Conservation (phyloP, 257 asterid species). For the Capsicum rhomboideum region DNA sequence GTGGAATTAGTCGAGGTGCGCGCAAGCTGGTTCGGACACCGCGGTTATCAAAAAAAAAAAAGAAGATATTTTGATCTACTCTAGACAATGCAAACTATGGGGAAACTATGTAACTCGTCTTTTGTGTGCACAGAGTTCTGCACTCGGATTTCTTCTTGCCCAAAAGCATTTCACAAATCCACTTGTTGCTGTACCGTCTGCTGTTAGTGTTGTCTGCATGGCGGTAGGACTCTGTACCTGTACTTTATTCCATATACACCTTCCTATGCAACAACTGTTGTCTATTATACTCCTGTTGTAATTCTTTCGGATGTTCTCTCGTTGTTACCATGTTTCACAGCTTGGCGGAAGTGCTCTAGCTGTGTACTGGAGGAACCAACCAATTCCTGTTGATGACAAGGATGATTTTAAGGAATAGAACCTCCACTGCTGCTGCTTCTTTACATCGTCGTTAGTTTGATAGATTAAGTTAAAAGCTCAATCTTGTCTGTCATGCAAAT, state of each 20-base stretch:
- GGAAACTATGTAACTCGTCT: not conserved
- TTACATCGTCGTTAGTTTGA: not conserved
- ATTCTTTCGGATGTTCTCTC: not conserved
- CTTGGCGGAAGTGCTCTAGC: conserved; percentile 97
- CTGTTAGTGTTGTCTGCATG: conserved; percentile 98
- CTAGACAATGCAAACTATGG: not conserved
- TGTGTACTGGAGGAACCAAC: conserved; percentile 88
- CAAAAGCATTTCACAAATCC: conserved; percentile 96
- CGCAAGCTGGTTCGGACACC: too few species aligned
- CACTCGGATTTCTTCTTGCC: conserved; percentile 86
- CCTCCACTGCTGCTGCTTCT: not conserved
- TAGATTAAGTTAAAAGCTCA: not conserved
- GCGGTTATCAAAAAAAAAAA: too few species aligned
- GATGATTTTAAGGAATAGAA: conserved; percentile 94
- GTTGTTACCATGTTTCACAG: conserved; percentile 21
- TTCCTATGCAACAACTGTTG: not conserved
- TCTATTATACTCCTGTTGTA: not conserved
- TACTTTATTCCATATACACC: not conserved
- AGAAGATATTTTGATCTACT: not conserved
- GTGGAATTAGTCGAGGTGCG: too few species aligned
- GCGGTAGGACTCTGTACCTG: conserved; percentile 48
- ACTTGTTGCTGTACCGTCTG: conserved; percentile 94
- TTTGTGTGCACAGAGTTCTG: conserved; percentile 61
- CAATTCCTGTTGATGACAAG: conserved; percentile 75
- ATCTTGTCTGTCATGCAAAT: not conserved